Conservation (phyloP, 768 basidiomycete genomes). For the Rhizopogon vinicolor region DNA sequence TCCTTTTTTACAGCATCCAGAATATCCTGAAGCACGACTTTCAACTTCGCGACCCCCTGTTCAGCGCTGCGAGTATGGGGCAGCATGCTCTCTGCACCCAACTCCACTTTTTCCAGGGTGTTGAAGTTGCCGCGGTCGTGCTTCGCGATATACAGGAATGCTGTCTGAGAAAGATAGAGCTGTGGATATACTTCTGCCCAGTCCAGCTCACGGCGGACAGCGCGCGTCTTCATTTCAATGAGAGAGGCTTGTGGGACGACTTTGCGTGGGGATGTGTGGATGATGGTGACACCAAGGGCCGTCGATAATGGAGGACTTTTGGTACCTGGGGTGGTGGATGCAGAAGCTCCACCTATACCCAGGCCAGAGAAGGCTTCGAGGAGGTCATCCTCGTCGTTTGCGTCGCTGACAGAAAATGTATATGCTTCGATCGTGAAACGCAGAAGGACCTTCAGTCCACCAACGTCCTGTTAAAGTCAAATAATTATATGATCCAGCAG, state of each 20-base stretch:
- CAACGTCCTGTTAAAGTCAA: constrained; percentile 41
- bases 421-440: constrained; percentile 52
- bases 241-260: constrained; percentile 31
- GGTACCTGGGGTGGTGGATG: not conserved
- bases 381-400: constrained; percentile 14
- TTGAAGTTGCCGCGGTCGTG: constrained; percentile 54
- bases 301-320: constrained; percentile 1
- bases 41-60: constrained; percentile 19
- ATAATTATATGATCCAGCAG: not conserved
- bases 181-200: constrained; percentile 65
- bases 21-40: constrained; percentile 31
- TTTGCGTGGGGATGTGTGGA: constrained; percentile 18
- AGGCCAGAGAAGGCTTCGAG: constrained; percentile 21
- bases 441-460: constrained; percentile 53
- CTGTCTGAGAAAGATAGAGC: constrained; percentile 65
- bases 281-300: constrained; percentile 12
- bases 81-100: constrained; percentile 25
- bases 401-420: constrained; percentile 9
- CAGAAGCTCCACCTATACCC: constrained; percentile 8
- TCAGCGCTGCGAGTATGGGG: constrained; percentile 16
- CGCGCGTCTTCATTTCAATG: constrained; percentile 32
- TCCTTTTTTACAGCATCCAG: constrained; percentile 45
- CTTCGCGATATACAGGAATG: constrained; percentile 53
- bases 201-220: constrained; percentile 29
- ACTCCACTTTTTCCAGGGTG: constrained; percentile 41